These are phyloP conservation scores for Aspergillus leporis DNA, from an alignment of 495 filamentous ascomycete species.

Conservation along the genomic window DNA sequence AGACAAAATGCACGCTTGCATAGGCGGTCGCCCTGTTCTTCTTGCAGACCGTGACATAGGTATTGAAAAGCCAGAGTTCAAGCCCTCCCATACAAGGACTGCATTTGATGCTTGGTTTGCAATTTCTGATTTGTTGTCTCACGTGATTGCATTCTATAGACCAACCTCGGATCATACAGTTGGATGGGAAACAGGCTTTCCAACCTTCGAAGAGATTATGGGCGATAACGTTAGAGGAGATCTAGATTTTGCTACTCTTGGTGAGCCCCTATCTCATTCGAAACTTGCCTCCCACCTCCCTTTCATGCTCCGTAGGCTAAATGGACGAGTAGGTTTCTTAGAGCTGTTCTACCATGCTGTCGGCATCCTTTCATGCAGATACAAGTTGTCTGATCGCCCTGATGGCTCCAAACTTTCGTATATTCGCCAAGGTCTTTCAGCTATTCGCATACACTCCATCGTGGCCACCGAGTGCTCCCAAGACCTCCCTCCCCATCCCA, in stretches of 20 bases:
- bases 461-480: slow-evolving; percentile 54
- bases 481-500: slow-evolving; percentile 58
- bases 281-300: not conserved
- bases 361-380: slow-evolving; percentile 58
- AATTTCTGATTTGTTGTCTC: slow-evolving; percentile 57
- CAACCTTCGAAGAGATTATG: slow-evolving; percentile 68
- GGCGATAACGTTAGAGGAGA: slow-evolving; percentile 42
- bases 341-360: slow-evolving; percentile 73
- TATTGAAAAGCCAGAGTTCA: slow-evolving; percentile 29
- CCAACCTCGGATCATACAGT: slow-evolving; percentile 48
- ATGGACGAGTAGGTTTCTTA: slow-evolving; percentile 49
- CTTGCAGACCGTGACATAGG: slow-evolving; percentile 67
- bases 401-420: slow-evolving; percentile 49
- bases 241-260: slow-evolving; percentile 32
- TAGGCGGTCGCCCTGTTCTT: slow-evolving; percentile 63
- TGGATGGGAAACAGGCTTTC: slow-evolving; percentile 57
- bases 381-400: slow-evolving; percentile 35
- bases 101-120: slow-evolving; percentile 55
- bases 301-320: not conserved
- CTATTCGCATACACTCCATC: slow-evolving; percentile 64
- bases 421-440: slow-evolving; percentile 62
- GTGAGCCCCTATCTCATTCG: slow-evolving; percentile 12
- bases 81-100: slow-evolving; percentile 15
- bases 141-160: slow-evolving; percentile 67
- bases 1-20: slow-evolving; percentile 63